Conservation (phyloP, 805 yeast species). For the Brettanomyces bruxellensis region DNA sequence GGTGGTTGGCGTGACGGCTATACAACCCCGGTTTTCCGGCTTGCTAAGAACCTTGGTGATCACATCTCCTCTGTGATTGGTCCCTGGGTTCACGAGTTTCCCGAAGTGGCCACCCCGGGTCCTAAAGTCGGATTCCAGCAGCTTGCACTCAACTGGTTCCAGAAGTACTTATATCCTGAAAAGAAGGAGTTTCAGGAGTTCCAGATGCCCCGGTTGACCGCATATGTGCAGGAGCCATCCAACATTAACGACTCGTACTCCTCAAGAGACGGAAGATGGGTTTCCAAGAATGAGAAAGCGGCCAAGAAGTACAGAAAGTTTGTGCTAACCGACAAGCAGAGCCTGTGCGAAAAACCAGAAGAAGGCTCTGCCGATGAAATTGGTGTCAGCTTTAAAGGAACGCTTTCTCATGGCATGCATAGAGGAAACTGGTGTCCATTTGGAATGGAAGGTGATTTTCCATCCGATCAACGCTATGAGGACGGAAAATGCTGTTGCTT, state of each 20-base stretch:
- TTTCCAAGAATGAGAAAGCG: slow-evolving; percentile 17
- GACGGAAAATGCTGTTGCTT: slow-evolving; percentile 31
- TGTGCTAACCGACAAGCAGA: background rate
- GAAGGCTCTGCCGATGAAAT: slow-evolving; percentile 3
- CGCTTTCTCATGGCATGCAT: slow-evolving; percentile 32
- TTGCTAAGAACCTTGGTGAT: slow-evolving; percentile 32
- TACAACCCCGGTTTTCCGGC: slow-evolving; percentile 34
- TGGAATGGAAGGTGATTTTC: slow-evolving; percentile 38
- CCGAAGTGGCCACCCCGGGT: slow-evolving; percentile 37
- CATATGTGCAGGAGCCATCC: slow-evolving; percentile 36
- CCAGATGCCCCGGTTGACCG: slow-evolving; percentile 28
- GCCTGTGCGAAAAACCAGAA: background rate
- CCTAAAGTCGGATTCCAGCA: slow-evolving; percentile 38
- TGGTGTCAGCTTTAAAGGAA: slow-evolving; percentile 21
- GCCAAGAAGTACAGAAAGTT: slow-evolving; percentile 9
- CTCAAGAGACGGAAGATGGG: slow-evolving; percentile 32
- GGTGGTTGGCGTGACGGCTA: slow-evolving; percentile 44
- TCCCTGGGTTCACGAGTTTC: slow-evolving; percentile 43
- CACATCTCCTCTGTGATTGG: slow-evolving; percentile 33
- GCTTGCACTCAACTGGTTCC: slow-evolving; percentile 32
- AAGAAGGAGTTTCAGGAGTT: slow-evolving; percentile 12
- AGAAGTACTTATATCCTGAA: slow-evolving; percentile 27
- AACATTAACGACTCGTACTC: slow-evolving; percentile 28
- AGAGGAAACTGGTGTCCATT: slow-evolving; percentile 40
- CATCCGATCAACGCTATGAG: slow-evolving; percentile 34